Conservation (phyloP, 129 eudicot species). For the Oenanthe sinensis region DNA sequence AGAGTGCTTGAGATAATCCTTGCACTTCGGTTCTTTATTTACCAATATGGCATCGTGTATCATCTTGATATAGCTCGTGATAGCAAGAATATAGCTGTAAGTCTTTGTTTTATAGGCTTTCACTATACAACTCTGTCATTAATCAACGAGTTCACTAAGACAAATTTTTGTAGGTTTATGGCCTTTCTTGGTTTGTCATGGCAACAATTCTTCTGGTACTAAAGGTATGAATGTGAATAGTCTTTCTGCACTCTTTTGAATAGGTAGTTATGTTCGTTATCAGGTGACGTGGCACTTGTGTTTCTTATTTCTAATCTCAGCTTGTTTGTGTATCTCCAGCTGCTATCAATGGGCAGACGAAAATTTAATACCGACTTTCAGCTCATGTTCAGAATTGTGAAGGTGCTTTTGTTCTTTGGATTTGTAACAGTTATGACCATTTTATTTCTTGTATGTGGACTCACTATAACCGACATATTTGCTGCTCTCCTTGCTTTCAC, state of each 20-base stretch:
- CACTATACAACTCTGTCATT: not conserved
- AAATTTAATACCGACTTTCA: constrained; percentile 92
- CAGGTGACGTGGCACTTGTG: not conserved
- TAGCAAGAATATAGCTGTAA: constrained; percentile 60
- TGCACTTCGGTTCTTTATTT: constrained; percentile 68
- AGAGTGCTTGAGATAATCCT: constrained; percentile 63
- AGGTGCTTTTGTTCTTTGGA: constrained; percentile 91
- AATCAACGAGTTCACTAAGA: not conserved
- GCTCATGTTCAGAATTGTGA: constrained; percentile 90
- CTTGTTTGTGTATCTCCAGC: constrained; percentile 30
- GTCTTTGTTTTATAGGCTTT: not conserved
- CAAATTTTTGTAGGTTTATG: constrained; percentile 52
- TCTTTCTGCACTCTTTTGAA: not conserved
- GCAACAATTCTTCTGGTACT: constrained; percentile 54
- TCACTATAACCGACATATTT: constrained; percentile 63
- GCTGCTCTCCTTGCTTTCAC: constrained; percentile 85
- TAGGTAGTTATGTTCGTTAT: not conserved
- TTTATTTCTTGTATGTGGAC: constrained; percentile 66
- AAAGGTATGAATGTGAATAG: constrained; percentile 45
- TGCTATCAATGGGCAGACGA: constrained; percentile 93
- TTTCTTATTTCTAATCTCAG: constrained; percentile 10
- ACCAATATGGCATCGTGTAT: constrained; percentile 89
- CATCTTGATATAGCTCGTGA: constrained; percentile 73
- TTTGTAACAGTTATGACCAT: constrained; percentile 81
- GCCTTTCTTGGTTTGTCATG: constrained; percentile 92